Conservation (phyloP, 139 green algal species). For the Marvania coccoides region DNA sequence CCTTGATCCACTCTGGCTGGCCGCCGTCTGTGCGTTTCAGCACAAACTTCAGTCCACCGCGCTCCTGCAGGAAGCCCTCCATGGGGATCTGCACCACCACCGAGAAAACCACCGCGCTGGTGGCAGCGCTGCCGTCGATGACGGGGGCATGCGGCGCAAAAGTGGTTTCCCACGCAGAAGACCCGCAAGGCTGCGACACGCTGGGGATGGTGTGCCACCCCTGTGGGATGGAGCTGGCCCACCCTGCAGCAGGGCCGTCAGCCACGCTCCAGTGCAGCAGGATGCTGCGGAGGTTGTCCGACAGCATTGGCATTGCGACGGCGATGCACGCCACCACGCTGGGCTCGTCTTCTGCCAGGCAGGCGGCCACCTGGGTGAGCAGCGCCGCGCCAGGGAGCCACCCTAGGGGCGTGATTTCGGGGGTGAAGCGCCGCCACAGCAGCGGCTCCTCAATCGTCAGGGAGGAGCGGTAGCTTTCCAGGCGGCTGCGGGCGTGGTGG, state of each 20-base stretch:
- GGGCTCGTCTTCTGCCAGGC: background rate
- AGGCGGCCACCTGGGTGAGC: slow-evolving; percentile 4
- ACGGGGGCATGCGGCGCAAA: slow-evolving; percentile 8
- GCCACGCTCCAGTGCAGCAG: slow-evolving; percentile 25
- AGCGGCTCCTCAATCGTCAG: background rate
- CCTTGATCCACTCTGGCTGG: slow-evolving; percentile 29
- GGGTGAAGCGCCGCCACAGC: background rate
- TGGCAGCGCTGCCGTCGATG: background rate
- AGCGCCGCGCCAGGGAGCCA: slow-evolving; percentile 4
- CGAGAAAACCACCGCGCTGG: background rate
- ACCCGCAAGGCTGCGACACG: slow-evolving; percentile 8
- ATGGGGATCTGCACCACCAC: slow-evolving; percentile 20
- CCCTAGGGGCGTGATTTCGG: background rate
- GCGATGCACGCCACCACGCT: background rate
- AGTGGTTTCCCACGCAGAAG: slow-evolving; percentile 19
- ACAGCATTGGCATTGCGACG: background rate
- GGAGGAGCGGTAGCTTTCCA: background rate
- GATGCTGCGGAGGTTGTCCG: slow-evolving; percentile 12
- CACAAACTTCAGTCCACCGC: slow-evolving; percentile 25
- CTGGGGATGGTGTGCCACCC: slow-evolving; percentile 21
- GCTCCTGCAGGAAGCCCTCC: slow-evolving; percentile 16
- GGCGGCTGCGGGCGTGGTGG: background rate
- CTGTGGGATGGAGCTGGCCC: slow-evolving; percentile 4
- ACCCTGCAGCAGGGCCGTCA: background rate
- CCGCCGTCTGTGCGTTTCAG: slow-evolving; percentile 18